Conservation (phyloP, 345 rosid genomes). For the Cardamine resedifolia region DNA sequence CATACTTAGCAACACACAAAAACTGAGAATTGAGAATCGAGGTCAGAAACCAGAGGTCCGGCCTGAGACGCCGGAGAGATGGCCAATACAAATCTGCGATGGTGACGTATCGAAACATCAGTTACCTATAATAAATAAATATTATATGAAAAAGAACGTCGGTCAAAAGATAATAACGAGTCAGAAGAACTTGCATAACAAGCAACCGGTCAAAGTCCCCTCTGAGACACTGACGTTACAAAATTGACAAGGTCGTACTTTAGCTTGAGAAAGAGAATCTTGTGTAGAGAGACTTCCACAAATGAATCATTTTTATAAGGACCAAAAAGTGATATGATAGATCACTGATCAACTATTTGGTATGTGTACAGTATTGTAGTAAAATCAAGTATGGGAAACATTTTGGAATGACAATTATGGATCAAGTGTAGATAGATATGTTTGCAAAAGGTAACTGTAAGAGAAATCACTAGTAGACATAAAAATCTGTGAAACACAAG, state of each 20-base stretch:
- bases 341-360: too few relatives aligned
- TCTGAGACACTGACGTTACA: background rate
- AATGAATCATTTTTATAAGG: background rate
- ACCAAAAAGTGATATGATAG: background rate
- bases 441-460: background rate
- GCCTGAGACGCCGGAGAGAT: background rate
- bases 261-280: background rate
- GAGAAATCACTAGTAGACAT: background rate
- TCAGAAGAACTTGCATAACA: constrained; percentile 10
- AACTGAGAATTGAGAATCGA: background rate
- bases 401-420: background rate
- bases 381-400: background rate
- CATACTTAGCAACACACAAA: background rate
- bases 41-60: background rate
- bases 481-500: background rate
- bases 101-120: background rate
- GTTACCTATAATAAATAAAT: background rate
- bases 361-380: background rate
- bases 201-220: constrained; percentile 19
- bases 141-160: background rate
- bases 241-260: background rate
- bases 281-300: background rate
- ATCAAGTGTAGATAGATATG: background rate
- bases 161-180: constrained; percentile 13
- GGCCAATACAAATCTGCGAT: background rate